These are phyloP conservation scores for Neonectria magnoliae DNA, from an alignment of 2,329 filamentous ascomycete genomes.

Conservation along the genomic window DNA sequence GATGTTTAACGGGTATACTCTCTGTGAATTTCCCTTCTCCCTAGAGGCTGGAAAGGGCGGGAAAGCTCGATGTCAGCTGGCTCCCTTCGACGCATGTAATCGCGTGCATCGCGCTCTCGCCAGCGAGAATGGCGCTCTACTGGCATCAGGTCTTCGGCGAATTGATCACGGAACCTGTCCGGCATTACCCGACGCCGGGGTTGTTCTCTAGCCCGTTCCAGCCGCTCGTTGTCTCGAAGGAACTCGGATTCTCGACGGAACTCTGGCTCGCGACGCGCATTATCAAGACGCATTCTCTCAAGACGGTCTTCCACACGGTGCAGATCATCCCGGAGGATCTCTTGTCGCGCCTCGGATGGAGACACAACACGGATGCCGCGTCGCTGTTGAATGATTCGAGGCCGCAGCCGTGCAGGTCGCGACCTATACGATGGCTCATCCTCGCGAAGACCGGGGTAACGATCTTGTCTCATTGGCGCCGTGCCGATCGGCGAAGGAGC, in stretches of 20 bases:
- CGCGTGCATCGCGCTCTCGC: constrained; percentile 29
- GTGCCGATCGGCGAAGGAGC: not conserved
- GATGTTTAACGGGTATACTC: not conserved
- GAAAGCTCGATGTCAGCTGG: not conserved
- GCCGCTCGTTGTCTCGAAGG: constrained; percentile 25
- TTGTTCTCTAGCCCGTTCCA: constrained; percentile 30
- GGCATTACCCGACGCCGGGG: constrained; percentile 22
- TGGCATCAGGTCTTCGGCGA: constrained; percentile 3
- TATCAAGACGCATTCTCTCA: constrained; percentile 29
- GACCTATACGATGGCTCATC: constrained; percentile 21
- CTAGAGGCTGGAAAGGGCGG: constrained; percentile 12
- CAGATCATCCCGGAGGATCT: constrained; percentile 23
- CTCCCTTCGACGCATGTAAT: constrained; percentile 32
- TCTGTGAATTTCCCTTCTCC: constrained; percentile 1
- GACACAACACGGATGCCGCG: constrained; percentile 29
- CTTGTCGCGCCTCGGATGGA: constrained; percentile 27
- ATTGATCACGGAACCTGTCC: constrained; percentile 18
- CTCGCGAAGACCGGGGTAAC: constrained; percentile 2
- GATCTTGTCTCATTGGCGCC: constrained; percentile 12
- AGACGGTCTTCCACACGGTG: constrained; percentile 25
- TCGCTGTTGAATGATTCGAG: constrained; percentile 34
- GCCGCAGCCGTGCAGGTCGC: constrained; percentile 18
- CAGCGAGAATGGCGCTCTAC: constrained; percentile 25
- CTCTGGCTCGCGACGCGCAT: constrained; percentile 6
- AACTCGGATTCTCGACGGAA: constrained; percentile 16